Evolutionary conservation across 352 stramenopile genomes (phyloP), one percentile per base, ranked within the genome.

Genomic region (Phytophthora fragariae): DNA sequence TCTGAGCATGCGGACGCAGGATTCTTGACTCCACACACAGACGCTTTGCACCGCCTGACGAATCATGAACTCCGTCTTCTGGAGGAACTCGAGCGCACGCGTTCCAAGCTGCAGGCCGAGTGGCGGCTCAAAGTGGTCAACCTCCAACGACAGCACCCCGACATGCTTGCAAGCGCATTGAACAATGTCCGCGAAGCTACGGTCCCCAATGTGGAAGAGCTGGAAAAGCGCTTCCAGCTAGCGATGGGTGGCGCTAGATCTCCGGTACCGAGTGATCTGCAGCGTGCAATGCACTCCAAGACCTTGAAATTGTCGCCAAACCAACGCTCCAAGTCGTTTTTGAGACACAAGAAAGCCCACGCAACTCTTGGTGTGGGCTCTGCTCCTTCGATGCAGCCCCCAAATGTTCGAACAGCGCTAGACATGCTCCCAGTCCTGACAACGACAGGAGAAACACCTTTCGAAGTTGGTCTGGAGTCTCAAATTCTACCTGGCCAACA

Each of bases 381-480:
- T 65, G 12, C 44, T 47, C 29, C 49, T 7, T 57, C 58, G 52
- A 1, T 21, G 2, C 46, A 71, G 19, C 41, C 73, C 50, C 63
- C 62, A 21, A 66, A 69, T 21, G 37, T 80, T 55, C 84, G 80
- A n/a, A 76, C 76, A 15, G 76, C 59, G 44, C 17, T 93, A 7
- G 83, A 93, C 37, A 86, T 95, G 55, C 74, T 95, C 0, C 87
- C 86, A 6, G 79, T 95, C n/a, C 67, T 95, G 11, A 94, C 86
- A 21, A 92, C 62, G 31, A 78, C 72, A 14, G 88, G 79, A 27
- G 85, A 95, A 65, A 93, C 88, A 0, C 83, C 88, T 5, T 93
- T 94, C 50, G 88, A 95, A 62, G 69, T 92, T 12, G 88, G 85
- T 6, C 70, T 95, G 24, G 77, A 70, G 14, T 6, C 54, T 33